phyloP scores from a whole-genome alignment of 768 basidiomycete species.

The Lactifluus hygrophoroides region DNA sequence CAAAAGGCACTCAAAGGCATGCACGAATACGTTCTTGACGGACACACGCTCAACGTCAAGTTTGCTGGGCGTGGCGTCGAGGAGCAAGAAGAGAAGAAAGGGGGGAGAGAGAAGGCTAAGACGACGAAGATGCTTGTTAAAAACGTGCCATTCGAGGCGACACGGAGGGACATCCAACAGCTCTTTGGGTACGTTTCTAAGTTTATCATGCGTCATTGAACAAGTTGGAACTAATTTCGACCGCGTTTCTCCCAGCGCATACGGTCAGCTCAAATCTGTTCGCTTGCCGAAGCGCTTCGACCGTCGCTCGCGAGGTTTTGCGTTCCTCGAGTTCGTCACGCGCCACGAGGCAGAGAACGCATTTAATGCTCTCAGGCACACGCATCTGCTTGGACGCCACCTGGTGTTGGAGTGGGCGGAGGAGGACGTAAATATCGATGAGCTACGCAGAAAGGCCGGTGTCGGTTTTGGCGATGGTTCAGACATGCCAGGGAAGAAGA shows the following conservation, averaged over 20 bases:
- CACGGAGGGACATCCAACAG: slow-evolving; percentile 84
- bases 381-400: slow-evolving; percentile 93
- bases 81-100: slow-evolving; percentile 40
- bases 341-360: slow-evolving; percentile 87
- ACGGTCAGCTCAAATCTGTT: slow-evolving; percentile 90
- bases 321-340: slow-evolving; percentile 90
- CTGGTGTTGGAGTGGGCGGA: slow-evolving; percentile 89
- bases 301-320: slow-evolving; percentile 84
- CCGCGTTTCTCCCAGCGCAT: slow-evolving; percentile 43
- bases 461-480: slow-evolving; percentile 66
- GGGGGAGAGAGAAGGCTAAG: slow-evolving; percentile 34
- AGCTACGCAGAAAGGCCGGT: slow-evolving; percentile 68
- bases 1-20: slow-evolving; percentile 65
- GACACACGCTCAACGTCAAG: slow-evolving; percentile 73
- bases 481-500: slow-evolving; percentile 64
- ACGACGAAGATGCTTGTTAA: slow-evolving; percentile 97
- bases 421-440: slow-evolving; percentile 68
- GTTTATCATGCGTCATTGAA: neutral
- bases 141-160: slow-evolving; percentile 96
- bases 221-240: neutral
- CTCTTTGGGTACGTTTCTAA: slow-evolving; percentile 60
- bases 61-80: slow-evolving; percentile 77
- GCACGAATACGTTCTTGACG: slow-evolving; percentile 79
- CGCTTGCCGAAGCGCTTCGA: slow-evolving; percentile 91
- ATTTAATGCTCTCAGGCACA: slow-evolving; percentile 78